These are phyloP conservation scores for Ceratocystis variospora DNA, from an alignment of 2,329 filamentous ascomycete genomes.

Conservation along the genomic window DNA sequence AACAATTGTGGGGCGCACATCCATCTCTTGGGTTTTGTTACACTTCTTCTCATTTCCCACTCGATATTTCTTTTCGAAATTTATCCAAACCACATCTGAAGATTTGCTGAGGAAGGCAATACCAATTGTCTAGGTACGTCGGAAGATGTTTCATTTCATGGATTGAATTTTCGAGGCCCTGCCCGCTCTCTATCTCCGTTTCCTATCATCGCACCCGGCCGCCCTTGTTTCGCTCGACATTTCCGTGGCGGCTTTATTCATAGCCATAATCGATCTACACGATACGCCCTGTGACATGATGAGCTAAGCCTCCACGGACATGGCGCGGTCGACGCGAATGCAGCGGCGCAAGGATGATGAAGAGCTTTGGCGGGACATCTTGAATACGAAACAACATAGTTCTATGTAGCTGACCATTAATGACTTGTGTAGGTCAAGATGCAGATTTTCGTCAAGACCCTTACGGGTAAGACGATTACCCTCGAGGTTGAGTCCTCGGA, in stretches of 20 bases:
- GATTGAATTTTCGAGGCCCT: conserved; percentile 11
- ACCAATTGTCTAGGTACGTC: conserved; percentile 50
- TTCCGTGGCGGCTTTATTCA: not conserved
- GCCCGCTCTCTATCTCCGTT: conserved; percentile 5
- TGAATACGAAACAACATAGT: conserved; percentile 16
- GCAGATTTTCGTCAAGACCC: conserved; percentile 69
- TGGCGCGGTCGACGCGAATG: not conserved
- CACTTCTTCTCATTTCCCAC: not conserved
- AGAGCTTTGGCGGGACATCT: not conserved
- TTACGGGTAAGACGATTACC: conserved; percentile 99
- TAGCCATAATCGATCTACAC: not conserved
- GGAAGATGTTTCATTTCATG: conserved; percentile 33
- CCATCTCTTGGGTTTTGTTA: conserved; percentile 22
- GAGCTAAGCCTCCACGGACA: not conserved
- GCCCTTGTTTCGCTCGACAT: conserved; percentile 10
- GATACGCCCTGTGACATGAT: not conserved
- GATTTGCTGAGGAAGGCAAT: conserved; percentile 51
- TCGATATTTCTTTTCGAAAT: conserved; percentile 25
- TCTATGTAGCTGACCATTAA: conserved; percentile 26
- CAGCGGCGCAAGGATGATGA: not conserved
- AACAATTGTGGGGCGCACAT: conserved; percentile 22
- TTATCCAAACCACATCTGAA: conserved; percentile 35
- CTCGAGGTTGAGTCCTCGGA: conserved; percentile 99
- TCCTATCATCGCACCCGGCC: conserved; percentile 14
- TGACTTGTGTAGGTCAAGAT: conserved; percentile 42